Evolutionary conservation across 2,329 filamentous ascomycete species (phyloP).

Genomic region (Chaetomium olivaceum): DNA sequence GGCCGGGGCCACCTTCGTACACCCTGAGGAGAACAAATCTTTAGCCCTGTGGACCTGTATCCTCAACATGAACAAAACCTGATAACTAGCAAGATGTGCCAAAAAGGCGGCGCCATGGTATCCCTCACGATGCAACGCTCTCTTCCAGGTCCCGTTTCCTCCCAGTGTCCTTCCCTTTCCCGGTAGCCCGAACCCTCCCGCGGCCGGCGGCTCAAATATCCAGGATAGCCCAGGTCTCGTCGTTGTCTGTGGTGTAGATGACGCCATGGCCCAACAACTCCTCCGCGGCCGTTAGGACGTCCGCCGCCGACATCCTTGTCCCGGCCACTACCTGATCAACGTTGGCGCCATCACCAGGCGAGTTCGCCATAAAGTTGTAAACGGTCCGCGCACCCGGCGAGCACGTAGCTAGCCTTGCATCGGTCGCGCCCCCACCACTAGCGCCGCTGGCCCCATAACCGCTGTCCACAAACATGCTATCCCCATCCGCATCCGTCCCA

Average conservation of each 20-base stretch:
- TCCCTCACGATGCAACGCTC: conserved; percentile 14
- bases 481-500: conserved; percentile 36
- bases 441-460: conserved; percentile 40
- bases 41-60: conserved; percentile 7
- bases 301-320: conserved; percentile 64
- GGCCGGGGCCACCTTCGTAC: not conserved
- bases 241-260: conserved; percentile 90
- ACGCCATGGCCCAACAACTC: conserved; percentile 73
- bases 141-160: not conserved
- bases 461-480: conserved; percentile 58
- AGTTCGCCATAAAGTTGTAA: conserved; percentile 66
- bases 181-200: not conserved
- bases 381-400: conserved; percentile 65
- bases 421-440: conserved; percentile 38
- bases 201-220: conserved; percentile 53
- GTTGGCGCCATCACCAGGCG: conserved; percentile 78
- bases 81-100: conserved; percentile 12
- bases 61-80: conserved; percentile 7
- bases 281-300: conserved; percentile 76
- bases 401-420: conserved; percentile 49
- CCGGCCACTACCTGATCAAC: conserved; percentile 71
- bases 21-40: not conserved
- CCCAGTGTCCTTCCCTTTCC: not conserved
- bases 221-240: conserved; percentile 86
- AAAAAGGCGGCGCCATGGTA: conserved; percentile 20